Conservation (phyloP, 2,329 filamentous ascomycete genomes). For the Albifimbria verrucaria region DNA sequence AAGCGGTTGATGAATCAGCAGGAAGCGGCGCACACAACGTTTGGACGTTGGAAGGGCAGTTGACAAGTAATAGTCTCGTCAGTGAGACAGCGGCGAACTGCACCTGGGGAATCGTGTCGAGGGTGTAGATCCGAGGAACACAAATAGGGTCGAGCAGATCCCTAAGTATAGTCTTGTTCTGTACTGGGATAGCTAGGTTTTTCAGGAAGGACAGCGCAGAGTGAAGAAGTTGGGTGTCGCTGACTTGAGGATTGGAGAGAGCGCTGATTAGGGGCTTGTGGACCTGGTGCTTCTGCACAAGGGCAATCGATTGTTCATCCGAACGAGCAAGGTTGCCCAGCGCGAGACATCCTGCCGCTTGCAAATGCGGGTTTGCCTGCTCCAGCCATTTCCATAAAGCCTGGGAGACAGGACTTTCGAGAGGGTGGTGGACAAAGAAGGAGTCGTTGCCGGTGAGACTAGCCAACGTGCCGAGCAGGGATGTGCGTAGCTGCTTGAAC, state of each 20-base stretch:
- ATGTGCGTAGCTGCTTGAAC: constrained; percentile 45
- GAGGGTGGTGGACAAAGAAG: constrained; percentile 39
- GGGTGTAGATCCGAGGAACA: constrained; percentile 52
- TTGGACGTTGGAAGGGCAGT: constrained; percentile 49
- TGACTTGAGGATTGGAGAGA: constrained; percentile 37
- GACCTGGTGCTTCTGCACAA: constrained; percentile 41
- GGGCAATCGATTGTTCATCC: constrained; percentile 47
- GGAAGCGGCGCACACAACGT: constrained; percentile 42
- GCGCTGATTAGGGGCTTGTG: constrained; percentile 43
- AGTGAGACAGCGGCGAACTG: constrained; percentile 60
- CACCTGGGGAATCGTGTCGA: constrained; percentile 51
- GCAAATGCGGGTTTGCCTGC: constrained; percentile 39
- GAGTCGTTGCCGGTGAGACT: constrained; percentile 49
- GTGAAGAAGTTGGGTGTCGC: constrained; percentile 52
- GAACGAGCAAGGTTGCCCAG: constrained; percentile 61
- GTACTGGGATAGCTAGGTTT: constrained; percentile 57
- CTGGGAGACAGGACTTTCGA: constrained; percentile 38
- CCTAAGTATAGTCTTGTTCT: constrained; percentile 52
- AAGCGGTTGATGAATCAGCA: constrained; percentile 24
- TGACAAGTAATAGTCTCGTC: constrained; percentile 52
- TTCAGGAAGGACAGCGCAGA: constrained; percentile 59
- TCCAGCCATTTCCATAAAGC: constrained; percentile 47
- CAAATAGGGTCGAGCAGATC: constrained; percentile 40
- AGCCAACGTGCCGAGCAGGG: constrained; percentile 49
- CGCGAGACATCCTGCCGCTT: constrained; percentile 56